Base-by-base conservation (phyloP, 2,329 filamentous ascomycete species). In the Penicillium digitatum region DNA sequence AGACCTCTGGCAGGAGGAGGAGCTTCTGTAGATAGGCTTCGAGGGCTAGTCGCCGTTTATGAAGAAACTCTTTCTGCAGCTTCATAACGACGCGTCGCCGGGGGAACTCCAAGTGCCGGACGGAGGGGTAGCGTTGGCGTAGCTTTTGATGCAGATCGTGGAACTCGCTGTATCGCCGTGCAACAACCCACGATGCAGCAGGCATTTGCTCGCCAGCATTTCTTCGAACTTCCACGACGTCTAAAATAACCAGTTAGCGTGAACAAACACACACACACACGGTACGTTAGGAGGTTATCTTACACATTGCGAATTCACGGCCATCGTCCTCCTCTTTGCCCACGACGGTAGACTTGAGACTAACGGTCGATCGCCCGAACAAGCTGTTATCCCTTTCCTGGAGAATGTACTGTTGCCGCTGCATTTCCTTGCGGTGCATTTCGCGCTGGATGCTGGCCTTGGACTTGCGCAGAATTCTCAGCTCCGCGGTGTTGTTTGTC, bases 371-470 rank as follows among this genome's bases (percentile, higher is more conserved):
- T 18, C 93, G 88, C 2, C 94, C 94, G 67, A 95, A 97, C 24
- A 99, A 79, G 71, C 91, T 96, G 72, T 96, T 99, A 71, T 99
- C 95, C 68, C 91, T 96, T 74, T 99, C 94, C 73, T 99, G 94
- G 8, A 97, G 86, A 43, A 95, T 90, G 65, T 99, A 99, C 70
- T 99, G 95, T 72, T 96, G 94, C 49, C 92, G 84, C 71, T 99
- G 94, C 67, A 99, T 82, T 73, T 97, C 93, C 70, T 97, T 99
- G 32, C 92, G 86, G 54, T 90, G 84, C 52, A 97, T 91, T 72
- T 99, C 94, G 62, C 94, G 83, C 67, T 95, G 89, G 54, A 99
- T 77, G 72, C 94, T 99, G 31, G 91, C 87, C 72, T 94, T 96
- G 0, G 91, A 96, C 72, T 99, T 99, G 52, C 88, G 86, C 48